These are phyloP conservation scores for Pholiota microspora DNA, from an alignment of 768 basidiomycete genomes.

Conservation along the genomic window DNA sequence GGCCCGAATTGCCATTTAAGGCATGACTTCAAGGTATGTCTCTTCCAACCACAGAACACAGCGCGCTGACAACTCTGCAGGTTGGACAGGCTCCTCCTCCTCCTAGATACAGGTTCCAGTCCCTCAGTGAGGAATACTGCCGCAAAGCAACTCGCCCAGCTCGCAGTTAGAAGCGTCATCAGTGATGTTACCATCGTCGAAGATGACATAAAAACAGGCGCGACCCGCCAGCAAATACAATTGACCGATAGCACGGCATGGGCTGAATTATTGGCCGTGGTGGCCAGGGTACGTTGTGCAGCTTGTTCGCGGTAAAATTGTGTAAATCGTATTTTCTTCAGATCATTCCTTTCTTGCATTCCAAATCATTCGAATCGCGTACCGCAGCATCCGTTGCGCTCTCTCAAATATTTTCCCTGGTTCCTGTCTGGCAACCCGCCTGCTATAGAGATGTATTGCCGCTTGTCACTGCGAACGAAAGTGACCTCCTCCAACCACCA, in stretches of 20 bases:
- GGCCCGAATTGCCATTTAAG: conserved; percentile 54
- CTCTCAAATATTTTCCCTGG: conserved; percentile 80
- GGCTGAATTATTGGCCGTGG: conserved; percentile 87
- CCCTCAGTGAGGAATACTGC: conserved; percentile 90
- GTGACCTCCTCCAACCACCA: conserved; percentile 35
- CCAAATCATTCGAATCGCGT: conserved; percentile 90
- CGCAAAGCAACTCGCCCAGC: conserved; percentile 91
- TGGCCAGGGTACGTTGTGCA: conserved; percentile 66
- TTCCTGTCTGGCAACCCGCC: conserved; percentile 76
- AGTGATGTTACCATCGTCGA: conserved; percentile 75
- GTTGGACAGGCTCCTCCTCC: conserved; percentile 94
- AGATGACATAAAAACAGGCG: conserved; percentile 64
- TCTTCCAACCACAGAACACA: conserved; percentile 4
- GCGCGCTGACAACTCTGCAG: conserved; percentile 35
- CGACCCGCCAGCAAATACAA: conserved; percentile 52
- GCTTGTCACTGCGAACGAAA: conserved; percentile 19
- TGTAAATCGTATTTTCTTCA: conserved; percentile 27
- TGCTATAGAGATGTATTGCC: conserved; percentile 28
- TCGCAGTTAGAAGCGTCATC: conserved; percentile 83
- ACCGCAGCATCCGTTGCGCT: conserved; percentile 87
- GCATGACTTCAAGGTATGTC: conserved; percentile 75
- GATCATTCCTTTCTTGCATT: conserved; percentile 90
- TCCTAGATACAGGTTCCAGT: conserved; percentile 95
- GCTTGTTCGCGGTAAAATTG: neutral
- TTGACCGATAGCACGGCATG: conserved; percentile 74